These are phyloP conservation scores for Tetradesmus obliquus DNA, from an alignment of 139 green algal genomes.

Conservation along the genomic window DNA sequence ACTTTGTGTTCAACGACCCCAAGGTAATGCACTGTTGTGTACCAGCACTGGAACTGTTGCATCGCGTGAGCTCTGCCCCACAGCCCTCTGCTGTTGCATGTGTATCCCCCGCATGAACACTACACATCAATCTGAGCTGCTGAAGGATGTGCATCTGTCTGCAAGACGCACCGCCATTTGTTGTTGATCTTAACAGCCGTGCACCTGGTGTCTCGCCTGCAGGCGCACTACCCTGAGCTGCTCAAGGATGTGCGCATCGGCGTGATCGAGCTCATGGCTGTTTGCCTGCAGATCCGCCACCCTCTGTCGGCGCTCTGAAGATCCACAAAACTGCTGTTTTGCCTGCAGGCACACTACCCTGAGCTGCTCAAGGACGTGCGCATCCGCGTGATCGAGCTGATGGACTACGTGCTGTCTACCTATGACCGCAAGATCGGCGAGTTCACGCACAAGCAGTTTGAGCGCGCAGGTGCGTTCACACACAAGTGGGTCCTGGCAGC, in stretches of 20 bases:
- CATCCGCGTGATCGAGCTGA: slow-evolving; percentile 88
- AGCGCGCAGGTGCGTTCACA: slow-evolving; percentile 64
- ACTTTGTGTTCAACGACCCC: slow-evolving; percentile 85
- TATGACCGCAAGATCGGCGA: slow-evolving; percentile 91
- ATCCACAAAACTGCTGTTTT: neutral
- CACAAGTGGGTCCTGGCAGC: neutral
- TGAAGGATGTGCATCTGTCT: too few relatives aligned
- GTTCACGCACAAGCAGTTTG: slow-evolving; percentile 83
- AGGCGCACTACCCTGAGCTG: slow-evolving; percentile 76
- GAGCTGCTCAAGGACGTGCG: slow-evolving; percentile 64
- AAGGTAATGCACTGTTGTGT: slow-evolving; percentile 12
- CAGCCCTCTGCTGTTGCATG: too few relatives aligned
- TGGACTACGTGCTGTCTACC: slow-evolving; percentile 91
- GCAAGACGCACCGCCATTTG: too few relatives aligned
- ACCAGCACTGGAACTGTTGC: too few relatives aligned
- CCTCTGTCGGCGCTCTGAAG: too few relatives aligned
- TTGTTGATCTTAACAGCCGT: too few relatives aligned
- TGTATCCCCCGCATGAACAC: too few relatives aligned
- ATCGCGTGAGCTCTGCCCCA: too few relatives aligned
- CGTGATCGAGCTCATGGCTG: slow-evolving; percentile 85
- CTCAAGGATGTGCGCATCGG: slow-evolving; percentile 71
- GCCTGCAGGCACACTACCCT: slow-evolving; percentile 71
- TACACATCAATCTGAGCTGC: too few relatives aligned
- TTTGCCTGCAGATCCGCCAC: too few relatives aligned
- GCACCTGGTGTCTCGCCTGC: neutral